Evolutionary conservation across 805 yeast species (phyloP).

Genomic region (Clavispora santaluciae): DNA sequence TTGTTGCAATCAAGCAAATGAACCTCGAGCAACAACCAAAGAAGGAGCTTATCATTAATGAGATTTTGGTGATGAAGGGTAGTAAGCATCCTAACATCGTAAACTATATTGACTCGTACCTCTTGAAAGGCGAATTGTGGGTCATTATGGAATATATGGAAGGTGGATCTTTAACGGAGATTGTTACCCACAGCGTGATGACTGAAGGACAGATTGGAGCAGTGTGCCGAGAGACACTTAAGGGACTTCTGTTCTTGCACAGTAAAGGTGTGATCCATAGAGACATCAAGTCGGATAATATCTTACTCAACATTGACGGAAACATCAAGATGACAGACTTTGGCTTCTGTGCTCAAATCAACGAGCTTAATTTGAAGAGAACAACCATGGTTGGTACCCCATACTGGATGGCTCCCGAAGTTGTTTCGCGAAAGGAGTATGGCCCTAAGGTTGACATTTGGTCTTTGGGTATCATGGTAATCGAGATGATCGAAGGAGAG

Average conservation of each 20-base stretch:
- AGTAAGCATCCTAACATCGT: conserved; percentile 17
- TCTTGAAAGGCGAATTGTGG: conserved; percentile 81
- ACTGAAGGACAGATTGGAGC: conserved; percentile 94
- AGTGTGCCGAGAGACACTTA: conserved; percentile 84
- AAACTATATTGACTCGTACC: conserved; percentile 17
- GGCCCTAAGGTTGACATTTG: conserved; percentile 97
- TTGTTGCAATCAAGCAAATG: conserved; percentile 95
- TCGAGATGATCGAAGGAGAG: conserved; percentile 98
- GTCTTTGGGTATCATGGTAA: conserved; percentile 97
- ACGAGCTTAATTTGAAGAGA: conserved; percentile 76
- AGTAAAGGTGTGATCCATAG: conserved; percentile 91
- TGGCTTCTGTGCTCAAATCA: conserved; percentile 91
- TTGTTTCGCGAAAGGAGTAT: conserved; percentile 88
- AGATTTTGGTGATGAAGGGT: conserved; percentile 19
- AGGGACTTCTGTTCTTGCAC: conserved; percentile 84
- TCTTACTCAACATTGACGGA: conserved; percentile 76
- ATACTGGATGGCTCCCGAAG: conserved; percentile 99
- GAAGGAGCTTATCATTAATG: conserved; percentile 76
- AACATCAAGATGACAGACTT: conserved; percentile 92
- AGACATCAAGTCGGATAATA: conserved; percentile 94
- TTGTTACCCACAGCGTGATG: conserved; percentile 84
- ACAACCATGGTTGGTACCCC: conserved; percentile 99
- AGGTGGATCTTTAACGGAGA: conserved; percentile 95
- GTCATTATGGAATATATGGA: conserved; percentile 99
- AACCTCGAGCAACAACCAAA: conserved; percentile 91